Conservation (phyloP, 2,329 filamentous ascomycete species). For the Xylaria sp. region DNA sequence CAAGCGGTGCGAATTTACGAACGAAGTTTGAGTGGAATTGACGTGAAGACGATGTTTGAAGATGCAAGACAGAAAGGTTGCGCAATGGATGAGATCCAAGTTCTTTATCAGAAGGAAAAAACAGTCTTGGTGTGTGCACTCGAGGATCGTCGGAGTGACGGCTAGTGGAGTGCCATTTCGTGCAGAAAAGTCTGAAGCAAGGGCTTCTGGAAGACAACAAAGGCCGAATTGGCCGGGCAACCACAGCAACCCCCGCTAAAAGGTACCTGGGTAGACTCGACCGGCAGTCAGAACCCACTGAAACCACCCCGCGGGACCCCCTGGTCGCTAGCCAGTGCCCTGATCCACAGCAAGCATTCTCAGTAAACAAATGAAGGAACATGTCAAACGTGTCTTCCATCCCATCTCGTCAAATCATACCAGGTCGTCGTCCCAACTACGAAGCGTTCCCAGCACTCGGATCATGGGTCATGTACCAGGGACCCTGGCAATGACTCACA, state of each 20-base stretch:
- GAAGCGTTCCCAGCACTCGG: conserved; percentile 20
- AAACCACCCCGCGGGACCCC: conserved; percentile 4
- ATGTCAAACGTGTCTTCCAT: conserved; percentile 12
- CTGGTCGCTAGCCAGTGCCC: conserved; percentile 1
- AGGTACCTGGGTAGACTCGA: background rate
- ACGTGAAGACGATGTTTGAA: conserved; percentile 9
- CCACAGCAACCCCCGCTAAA: conserved; percentile 3
- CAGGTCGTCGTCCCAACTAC: conserved; percentile 27
- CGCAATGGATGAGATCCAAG: conserved; percentile 7
- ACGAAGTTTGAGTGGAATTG: conserved; percentile 7
- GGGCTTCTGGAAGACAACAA: conserved; percentile 12
- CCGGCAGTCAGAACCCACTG: conserved; percentile 7
- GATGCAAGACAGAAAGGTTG: conserved; percentile 10
- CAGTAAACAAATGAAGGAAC: background rate
- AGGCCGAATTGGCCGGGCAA: conserved; percentile 28
- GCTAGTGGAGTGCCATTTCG: background rate
- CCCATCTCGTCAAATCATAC: conserved; percentile 17
- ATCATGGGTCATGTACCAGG: background rate
- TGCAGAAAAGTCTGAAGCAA: background rate
- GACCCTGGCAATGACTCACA: background rate
- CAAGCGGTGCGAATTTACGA: conserved; percentile 4
- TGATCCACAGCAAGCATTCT: background rate
- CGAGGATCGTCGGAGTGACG: background rate
- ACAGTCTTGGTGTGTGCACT: conserved; percentile 9
- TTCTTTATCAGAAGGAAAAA: conserved; percentile 11